phyloP scores from a whole-genome alignment of 2,329 filamentous ascomycete species.

The Cytospora chrysosperma region DNA sequence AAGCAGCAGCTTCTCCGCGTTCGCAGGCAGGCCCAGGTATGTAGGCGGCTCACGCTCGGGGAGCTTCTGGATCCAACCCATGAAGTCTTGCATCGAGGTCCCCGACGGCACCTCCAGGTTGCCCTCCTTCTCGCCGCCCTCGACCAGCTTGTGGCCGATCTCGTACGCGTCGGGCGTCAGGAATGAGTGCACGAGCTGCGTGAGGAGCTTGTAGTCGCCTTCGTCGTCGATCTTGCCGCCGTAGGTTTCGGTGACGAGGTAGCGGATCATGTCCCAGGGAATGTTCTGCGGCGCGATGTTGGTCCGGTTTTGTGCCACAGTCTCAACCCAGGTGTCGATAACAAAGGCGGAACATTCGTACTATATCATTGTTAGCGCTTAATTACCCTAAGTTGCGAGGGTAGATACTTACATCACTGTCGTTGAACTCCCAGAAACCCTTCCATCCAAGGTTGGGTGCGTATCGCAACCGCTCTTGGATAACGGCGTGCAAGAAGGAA shows the following conservation, averaged over 20 bases:
- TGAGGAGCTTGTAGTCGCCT: constrained; percentile 74
- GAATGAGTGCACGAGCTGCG: constrained; percentile 70
- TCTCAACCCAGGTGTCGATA: constrained; percentile 91
- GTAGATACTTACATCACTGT: constrained; percentile 81
- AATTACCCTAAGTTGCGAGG: background rate
- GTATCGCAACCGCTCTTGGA: constrained; percentile 92
- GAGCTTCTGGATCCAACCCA: constrained; percentile 84
- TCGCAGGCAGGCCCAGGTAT: constrained; percentile 88
- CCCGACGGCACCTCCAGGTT: constrained; percentile 74
- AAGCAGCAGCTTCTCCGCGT: constrained; percentile 92
- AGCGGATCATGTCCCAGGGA: constrained; percentile 94
- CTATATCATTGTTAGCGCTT: constrained; percentile 44
- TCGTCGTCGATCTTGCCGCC: constrained; percentile 96
- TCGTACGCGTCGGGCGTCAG: constrained; percentile 90
- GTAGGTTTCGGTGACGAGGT: constrained; percentile 89
- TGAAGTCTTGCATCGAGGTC: constrained; percentile 82
- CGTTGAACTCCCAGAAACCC: constrained; percentile 99
- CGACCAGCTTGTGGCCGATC: constrained; percentile 84
- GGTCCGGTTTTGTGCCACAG: constrained; percentile 76
- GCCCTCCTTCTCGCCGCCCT: constrained; percentile 56
- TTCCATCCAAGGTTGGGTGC: constrained; percentile 95
- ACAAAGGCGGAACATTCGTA: constrained; percentile 98
- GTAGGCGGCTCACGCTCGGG: constrained; percentile 96
- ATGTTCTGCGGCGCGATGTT: constrained; percentile 93
- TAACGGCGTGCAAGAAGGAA: constrained; percentile 91